Percentiles rank a stretch among this genome's conserved stretches.
Evolutionary conservation across 371 early-diverging fungal species (phyloP).

Genomic region (Umbelopsis sp.): DNA sequence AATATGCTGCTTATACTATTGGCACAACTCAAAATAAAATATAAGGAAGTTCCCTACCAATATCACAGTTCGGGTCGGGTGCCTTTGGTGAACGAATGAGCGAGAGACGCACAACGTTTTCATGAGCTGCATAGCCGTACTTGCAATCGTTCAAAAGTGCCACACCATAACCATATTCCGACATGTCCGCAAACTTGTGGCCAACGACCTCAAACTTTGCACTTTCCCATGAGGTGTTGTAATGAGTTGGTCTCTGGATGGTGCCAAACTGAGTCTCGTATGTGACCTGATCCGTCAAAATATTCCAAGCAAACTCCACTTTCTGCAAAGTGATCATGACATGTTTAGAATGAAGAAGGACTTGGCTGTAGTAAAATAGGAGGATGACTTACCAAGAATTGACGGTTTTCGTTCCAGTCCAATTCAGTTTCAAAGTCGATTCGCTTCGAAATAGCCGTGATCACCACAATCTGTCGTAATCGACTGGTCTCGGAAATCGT

Average conservation of each 20-base stretch:
- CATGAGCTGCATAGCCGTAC: slow-evolving; percentile 81
- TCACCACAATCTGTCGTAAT: slow-evolving; percentile 70
- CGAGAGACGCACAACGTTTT: slow-evolving; percentile 77
- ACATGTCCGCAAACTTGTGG: slow-evolving; percentile 92
- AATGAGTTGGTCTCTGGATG: slow-evolving; percentile 88
- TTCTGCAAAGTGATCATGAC: slow-evolving; percentile 46
- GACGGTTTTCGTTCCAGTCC: slow-evolving; percentile 92
- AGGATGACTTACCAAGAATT: slow-evolving; percentile 55
- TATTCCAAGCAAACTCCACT: slow-evolving; percentile 88
- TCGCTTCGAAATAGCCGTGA: slow-evolving; percentile 70
- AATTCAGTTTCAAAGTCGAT: slow-evolving; percentile 89
- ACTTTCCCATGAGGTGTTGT: slow-evolving; percentile 89
- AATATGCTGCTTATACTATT: too few species aligned
- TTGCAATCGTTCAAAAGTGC: slow-evolving; percentile 91
- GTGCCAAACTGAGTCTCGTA: slow-evolving; percentile 93
- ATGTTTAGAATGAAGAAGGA: background rate
- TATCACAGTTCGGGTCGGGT: slow-evolving; percentile 17
- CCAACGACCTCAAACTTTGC: slow-evolving; percentile 95
- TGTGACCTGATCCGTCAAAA: slow-evolving; percentile 77
- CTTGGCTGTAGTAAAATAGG: too few species aligned
- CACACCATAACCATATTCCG: slow-evolving; percentile 90
- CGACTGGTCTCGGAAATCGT: slow-evolving; percentile 63
- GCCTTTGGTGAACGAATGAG: slow-evolving; percentile 87
- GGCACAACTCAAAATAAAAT: too few species aligned
- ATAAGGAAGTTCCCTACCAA: slow-evolving; percentile 9